Evolutionary conservation across 2,329 filamentous ascomycete species (phyloP).

Genomic region (Colletotrichum aenigma): DNA sequence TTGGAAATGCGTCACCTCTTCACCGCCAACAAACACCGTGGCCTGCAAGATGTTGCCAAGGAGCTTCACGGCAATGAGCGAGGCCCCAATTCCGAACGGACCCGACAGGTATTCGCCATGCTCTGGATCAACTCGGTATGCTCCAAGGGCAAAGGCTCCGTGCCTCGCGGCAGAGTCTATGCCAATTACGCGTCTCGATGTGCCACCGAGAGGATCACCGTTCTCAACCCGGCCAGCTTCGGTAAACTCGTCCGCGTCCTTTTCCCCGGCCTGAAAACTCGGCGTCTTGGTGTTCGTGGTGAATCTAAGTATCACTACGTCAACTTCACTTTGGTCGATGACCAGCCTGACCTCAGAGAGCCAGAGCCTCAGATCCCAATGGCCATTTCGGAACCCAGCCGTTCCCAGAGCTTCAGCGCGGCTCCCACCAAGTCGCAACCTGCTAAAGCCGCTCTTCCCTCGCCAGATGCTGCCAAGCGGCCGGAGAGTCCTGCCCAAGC

Average conservation of each 20-base stretch:
- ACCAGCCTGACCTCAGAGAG: conserved; percentile 53
- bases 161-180: conserved; percentile 91
- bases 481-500: conserved; percentile 10
- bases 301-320: conserved; percentile 99
- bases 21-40: conserved; percentile 69
- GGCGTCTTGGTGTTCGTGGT: conserved; percentile 88
- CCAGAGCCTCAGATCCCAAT: conserved; percentile 50
- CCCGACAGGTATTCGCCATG: conserved; percentile 88
- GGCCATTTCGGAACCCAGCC: conserved; percentile 53
- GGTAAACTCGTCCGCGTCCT: conserved; percentile 96
- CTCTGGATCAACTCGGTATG: conserved; percentile 81
- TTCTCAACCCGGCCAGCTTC: conserved; percentile 95
- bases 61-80: conserved; percentile 81
- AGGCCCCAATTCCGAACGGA: conserved; percentile 81
- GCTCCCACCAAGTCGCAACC: conserved; percentile 30
- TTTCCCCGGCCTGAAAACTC: conserved; percentile 92
- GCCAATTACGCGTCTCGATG: conserved; percentile 94
- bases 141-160: conserved; percentile 78
- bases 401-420: conserved; percentile 57
- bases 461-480: conserved; percentile 29
- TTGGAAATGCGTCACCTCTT: conserved; percentile 80
- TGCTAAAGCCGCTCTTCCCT: conserved; percentile 25
- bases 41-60: conserved; percentile 72
- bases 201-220: conserved; percentile 90
- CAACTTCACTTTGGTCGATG: conserved; percentile 66